phyloP scores from a whole-genome alignment of 768 basidiomycete genomes.

The Auricularia cornea region DNA sequence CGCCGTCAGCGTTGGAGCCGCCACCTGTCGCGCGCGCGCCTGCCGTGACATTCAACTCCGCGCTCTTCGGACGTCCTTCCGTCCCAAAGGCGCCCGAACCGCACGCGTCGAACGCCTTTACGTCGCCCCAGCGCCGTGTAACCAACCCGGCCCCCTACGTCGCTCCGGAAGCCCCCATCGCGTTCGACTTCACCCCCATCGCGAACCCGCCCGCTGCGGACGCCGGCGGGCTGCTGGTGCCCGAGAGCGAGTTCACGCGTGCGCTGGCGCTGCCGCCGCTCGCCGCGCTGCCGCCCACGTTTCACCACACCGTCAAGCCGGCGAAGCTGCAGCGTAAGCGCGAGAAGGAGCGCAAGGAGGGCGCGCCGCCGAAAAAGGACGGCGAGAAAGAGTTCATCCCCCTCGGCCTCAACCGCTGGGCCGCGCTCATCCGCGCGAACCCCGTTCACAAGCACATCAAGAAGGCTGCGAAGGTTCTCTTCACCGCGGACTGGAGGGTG shows the following conservation, averaged over 20 bases:
- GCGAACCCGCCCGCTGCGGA: too few species aligned
- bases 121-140: neutral
- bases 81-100: neutral
- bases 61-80: neutral
- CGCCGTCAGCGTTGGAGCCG: neutral
- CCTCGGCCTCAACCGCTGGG: slow-evolving; percentile 59
- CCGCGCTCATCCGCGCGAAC: slow-evolving; percentile 63
- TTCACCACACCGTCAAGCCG: slow-evolving; percentile 39
- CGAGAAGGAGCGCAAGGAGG: slow-evolving; percentile 39
- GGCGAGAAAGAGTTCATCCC: slow-evolving; percentile 18
- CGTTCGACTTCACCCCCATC: too few species aligned
- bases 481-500: slow-evolving; percentile 62
- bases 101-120: neutral
- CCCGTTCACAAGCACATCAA: slow-evolving; percentile 64
- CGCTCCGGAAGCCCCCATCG: neutral
- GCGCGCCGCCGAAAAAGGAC: slow-evolving; percentile 34
- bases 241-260: neutral
- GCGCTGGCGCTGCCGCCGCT: neutral
- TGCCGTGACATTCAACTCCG: neutral
- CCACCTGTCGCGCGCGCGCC: neutral
- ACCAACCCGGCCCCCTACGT: neutral
- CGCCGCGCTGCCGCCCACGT: slow-evolving; percentile 47
- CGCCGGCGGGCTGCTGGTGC: too few species aligned
- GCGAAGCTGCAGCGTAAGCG: slow-evolving; percentile 42
- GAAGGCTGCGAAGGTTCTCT: slow-evolving; percentile 68